Evolutionary conservation across 2,329 filamentous ascomycete species (phyloP), one percentile per base, ranked within the genome.

Genomic region (Cercospora canescens): DNA sequence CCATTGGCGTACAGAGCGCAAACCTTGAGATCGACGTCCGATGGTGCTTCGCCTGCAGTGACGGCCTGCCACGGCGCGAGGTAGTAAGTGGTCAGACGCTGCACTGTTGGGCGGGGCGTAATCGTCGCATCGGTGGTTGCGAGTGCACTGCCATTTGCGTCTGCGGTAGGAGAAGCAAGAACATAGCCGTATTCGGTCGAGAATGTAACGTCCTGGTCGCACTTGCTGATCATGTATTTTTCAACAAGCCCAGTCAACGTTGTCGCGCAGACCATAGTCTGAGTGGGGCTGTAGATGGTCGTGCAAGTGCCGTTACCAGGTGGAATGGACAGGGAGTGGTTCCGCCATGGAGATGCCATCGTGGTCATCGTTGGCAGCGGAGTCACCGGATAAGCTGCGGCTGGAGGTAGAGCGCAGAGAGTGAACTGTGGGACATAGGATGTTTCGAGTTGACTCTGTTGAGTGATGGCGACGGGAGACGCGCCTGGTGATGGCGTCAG

Each of bases 171-270:
- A 4, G 76, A 78, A 6, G 77, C 76, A n/a, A 82, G 67, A 1
- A 75, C 75, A 69, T 78, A 81, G n/a, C 79, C 80, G 57, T 78
- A 80, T 54, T 81, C 76, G 58, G 76, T 82, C 1, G 80, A 82
- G 69, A 82, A 83, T 4, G 81, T 82, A 56, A 83, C 75, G 21
- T 82, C 76, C 62, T 83, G 80, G 26, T 74, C 73, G 67, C 81
- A 83, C 6, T 78, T 73, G 14, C 79, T 77, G 59, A 83, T 75
- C 0, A 78, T 79, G 64, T 81, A 75, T 52, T 77, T 77, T 6
- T 77, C 76, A 1, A 76, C 79, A 3, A 83, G 72, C 1, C 78
- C 80, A 2, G 75, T 81, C 32, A 83, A 73, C 0, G 77, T 80
- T 0, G 81, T 83, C 1, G 79, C 78, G 73, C 81, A 83, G 21